Base-by-base conservation (phyloP, 2,329 filamentous ascomycete genomes). In the Cercospora beticola region DNA sequence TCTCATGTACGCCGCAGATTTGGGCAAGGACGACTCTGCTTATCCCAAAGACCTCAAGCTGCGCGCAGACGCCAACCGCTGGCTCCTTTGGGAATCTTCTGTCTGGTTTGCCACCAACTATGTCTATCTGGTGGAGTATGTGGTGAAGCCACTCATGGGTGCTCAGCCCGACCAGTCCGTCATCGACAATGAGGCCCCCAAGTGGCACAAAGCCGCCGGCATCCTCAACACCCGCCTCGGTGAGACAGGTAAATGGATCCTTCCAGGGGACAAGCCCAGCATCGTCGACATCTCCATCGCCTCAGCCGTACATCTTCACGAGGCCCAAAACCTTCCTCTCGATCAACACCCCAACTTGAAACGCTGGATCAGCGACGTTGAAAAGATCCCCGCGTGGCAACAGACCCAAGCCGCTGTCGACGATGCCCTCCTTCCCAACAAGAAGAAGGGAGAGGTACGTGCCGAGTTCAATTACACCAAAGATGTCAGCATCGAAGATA, bases 381-480 rank as follows among this genome's bases (percentile, higher is more conserved):
- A 82, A 71, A 72, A 75, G 52, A 67, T 82, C 3, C 77, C 78
- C 7, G 73, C 72, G 58, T 83, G 81, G 81, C 75, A 80, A 67
- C 78, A 79, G 67, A 81, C 80, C 12, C 79, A 82, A 71, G 76
- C 66, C 26, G 76, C 79, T 14, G 80, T 82, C n/a, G 75, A 81
- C 58, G 79, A 79, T 67, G 77, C 76, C 62, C 72, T 80, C 64
- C 72, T 78, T 31, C 77, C 78, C 64, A 74, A 75, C 72, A 74
- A 73, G 68, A 67, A 69, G 60, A 49, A 63, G 30, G 64, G 64
- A 54, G 66, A 75, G 70, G 80, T 83, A 66, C 78, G 80, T 64
- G 81, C 82, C 23, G 81, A 77, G 3, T 78, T 85, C 58, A 83
- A 84, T 69, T 85, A 84, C 74, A 80, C 82, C 49, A 83, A 83